Percentiles rank a stretch among this genome's conserved stretches.
Evolutionary conservation across 768 basidiomycete genomes (phyloP).

Genomic region (Galerina marginata): DNA sequence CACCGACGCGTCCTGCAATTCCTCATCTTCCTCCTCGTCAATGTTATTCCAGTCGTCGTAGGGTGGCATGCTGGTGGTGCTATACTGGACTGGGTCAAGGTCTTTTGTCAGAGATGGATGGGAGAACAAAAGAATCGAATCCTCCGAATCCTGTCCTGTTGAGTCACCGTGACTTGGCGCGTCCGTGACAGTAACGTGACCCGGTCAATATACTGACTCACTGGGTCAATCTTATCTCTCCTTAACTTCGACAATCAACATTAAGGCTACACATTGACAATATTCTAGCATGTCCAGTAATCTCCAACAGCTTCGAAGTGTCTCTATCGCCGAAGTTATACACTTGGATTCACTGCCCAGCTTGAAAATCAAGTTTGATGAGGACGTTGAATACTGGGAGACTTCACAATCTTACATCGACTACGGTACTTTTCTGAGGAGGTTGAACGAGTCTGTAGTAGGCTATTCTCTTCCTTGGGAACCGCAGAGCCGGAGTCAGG

Average conservation of each 20-base stretch:
- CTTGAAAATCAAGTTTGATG: constrained; percentile 71
- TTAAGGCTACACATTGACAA: not conserved
- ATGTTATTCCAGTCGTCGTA: constrained; percentile 84
- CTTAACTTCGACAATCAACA: not conserved
- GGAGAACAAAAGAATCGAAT: not conserved
- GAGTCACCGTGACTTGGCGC: constrained; percentile 21
- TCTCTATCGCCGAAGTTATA: constrained; percentile 26
- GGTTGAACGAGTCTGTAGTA: constrained; percentile 79
- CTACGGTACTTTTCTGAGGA: constrained; percentile 75
- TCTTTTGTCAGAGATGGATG: not conserved
- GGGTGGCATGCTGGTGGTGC: constrained; percentile 53
- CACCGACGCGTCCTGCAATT: constrained; percentile 74
- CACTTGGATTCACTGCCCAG: constrained; percentile 38
- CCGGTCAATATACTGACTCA: not conserved
- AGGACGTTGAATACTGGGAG: constrained; percentile 78
- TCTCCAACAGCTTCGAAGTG: constrained; percentile 32
- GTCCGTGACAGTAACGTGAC: constrained; percentile 17
- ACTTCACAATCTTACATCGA: constrained; percentile 72
- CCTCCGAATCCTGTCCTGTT: not conserved
- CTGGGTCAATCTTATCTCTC: not conserved
- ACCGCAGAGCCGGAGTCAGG: constrained; percentile 37
- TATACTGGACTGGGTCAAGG: not conserved
- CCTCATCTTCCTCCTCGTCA: constrained; percentile 84
- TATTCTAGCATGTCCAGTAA: not conserved
- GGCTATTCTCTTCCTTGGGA: constrained; percentile 60